These are phyloP conservation scores for Hevea brasiliensis DNA, from an alignment of 345 rosid genomes.

Conservation along the genomic window DNA sequence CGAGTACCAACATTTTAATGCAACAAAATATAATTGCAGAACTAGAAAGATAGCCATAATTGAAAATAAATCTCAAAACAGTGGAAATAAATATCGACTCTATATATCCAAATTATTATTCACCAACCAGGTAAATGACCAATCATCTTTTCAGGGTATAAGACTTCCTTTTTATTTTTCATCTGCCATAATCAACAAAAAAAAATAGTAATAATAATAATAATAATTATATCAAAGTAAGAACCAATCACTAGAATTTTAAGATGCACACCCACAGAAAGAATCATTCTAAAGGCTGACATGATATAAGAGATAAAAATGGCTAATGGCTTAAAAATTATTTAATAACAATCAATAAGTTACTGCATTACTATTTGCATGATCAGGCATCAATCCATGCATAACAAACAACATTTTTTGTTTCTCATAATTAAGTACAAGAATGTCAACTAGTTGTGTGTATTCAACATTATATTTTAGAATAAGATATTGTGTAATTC, in stretches of 20 bases:
- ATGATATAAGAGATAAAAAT: not conserved
- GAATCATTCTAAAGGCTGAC: not conserved
- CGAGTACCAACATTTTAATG: not conserved
- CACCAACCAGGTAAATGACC: constrained; percentile 33
- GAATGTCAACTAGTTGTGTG: not conserved
- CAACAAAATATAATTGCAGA: not conserved
- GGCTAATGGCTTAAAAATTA: not conserved
- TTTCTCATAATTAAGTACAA: not conserved
- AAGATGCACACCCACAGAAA: not conserved
- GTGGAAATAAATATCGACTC: not conserved
- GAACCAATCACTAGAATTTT: not conserved
- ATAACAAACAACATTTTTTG: not conserved
- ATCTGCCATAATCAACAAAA: constrained; percentile 24
- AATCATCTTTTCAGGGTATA: constrained; percentile 16
- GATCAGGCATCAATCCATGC: not conserved
- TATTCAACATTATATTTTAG: not conserved
- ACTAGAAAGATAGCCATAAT: not conserved
- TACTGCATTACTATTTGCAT: not conserved
- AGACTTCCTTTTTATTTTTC: constrained; percentile 13
- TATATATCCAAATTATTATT: not conserved
- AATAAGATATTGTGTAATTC: not conserved
- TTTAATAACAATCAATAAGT: not conserved
- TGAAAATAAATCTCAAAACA: not conserved
- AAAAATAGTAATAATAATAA: too few relatives aligned
- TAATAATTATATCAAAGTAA: not conserved